These are phyloP conservation scores for Ophiocordyceps polyrhachis-furcata DNA, from an alignment of 2,329 filamentous ascomycete genomes.

Conservation along the genomic window DNA sequence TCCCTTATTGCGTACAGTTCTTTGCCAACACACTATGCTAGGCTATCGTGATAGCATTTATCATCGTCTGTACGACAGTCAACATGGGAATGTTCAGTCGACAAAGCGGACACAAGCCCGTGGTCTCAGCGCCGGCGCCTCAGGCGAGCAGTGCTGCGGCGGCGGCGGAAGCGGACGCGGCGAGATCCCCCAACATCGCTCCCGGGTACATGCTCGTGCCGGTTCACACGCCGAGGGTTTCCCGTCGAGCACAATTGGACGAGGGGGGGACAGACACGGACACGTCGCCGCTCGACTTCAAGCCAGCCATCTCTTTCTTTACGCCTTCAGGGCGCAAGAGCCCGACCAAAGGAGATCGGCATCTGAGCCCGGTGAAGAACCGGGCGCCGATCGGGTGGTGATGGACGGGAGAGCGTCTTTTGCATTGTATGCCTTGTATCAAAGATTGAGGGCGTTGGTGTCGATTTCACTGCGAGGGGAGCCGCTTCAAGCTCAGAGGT, in stretches of 20 bases:
- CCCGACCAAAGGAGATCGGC: slow-evolving; percentile 30
- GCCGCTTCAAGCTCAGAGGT: too few relatives aligned
- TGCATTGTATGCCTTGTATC: background rate
- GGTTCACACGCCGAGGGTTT: slow-evolving; percentile 27
- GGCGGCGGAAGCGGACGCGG: slow-evolving; percentile 3
- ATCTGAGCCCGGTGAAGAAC: slow-evolving; percentile 28
- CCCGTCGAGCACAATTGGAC: slow-evolving; percentile 22
- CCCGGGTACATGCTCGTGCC: slow-evolving; percentile 32
- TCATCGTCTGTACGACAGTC: slow-evolving; percentile 27
- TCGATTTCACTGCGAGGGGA: background rate
- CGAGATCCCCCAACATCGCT: slow-evolving; percentile 11
- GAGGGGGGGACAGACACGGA: slow-evolving; percentile 33
- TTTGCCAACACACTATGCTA: slow-evolving; percentile 7
- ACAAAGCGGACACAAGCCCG: slow-evolving; percentile 2
- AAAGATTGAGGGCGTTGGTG: background rate
- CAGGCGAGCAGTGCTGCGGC: slow-evolving; percentile 3
- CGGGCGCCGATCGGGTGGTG: slow-evolving; percentile 20
- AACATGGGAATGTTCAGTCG: slow-evolving; percentile 29
- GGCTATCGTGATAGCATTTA: slow-evolving; percentile 31
- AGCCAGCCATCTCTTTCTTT: slow-evolving; percentile 22
- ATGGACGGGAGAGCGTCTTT: background rate
- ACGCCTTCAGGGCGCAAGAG: slow-evolving; percentile 28
- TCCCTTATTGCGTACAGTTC: background rate
- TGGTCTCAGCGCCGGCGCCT: slow-evolving; percentile 1
- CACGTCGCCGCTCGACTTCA: slow-evolving; percentile 24